These are phyloP conservation scores for Penicillium sp. DNA, from an alignment of 2,329 filamentous ascomycete species.

Conservation along the genomic window DNA sequence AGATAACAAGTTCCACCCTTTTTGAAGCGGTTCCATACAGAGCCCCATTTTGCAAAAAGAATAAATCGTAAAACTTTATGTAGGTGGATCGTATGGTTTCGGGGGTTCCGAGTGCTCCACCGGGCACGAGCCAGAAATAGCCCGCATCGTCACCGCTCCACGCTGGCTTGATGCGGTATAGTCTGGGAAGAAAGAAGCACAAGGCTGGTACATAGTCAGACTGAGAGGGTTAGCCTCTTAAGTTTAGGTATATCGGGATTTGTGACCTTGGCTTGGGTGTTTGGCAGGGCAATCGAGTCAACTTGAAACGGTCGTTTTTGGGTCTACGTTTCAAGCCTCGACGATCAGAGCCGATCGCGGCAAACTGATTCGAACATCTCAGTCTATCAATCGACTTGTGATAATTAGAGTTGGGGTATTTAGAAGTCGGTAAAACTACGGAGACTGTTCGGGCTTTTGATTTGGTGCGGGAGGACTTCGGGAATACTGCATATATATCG, in stretches of 20 bases:
- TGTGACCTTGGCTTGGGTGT: neutral
- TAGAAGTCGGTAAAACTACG: constrained; percentile 2
- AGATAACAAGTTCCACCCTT: constrained; percentile 1
- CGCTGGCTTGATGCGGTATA: constrained; percentile 6
- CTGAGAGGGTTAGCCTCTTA: constrained; percentile 1
- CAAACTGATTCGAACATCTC: neutral
- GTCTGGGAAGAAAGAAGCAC: neutral
- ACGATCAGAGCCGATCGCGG: constrained; percentile 11
- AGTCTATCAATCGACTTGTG: constrained; percentile 2
- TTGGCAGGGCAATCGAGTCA: neutral
- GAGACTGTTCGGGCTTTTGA: constrained; percentile 1
- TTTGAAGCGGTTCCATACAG: constrained; percentile 2
- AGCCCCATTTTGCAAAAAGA: neutral
- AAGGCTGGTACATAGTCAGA: constrained; percentile 7
- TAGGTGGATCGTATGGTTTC: constrained; percentile 1
- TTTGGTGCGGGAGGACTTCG: neutral
- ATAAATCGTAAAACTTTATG: constrained; percentile 1
- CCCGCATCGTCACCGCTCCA: neutral
- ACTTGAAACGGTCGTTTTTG: constrained; percentile 18
- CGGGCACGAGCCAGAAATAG: constrained; percentile 1
- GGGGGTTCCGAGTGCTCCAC: neutral
- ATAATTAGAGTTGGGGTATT: constrained; percentile 1
- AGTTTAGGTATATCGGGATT: constrained; percentile 1
- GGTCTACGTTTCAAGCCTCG: constrained; percentile 18
- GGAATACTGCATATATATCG: constrained; percentile 7